These are phyloP conservation scores for Akebia trifoliata DNA, from an alignment of 164 flowering plant genomes.

Conservation along the genomic window DNA sequence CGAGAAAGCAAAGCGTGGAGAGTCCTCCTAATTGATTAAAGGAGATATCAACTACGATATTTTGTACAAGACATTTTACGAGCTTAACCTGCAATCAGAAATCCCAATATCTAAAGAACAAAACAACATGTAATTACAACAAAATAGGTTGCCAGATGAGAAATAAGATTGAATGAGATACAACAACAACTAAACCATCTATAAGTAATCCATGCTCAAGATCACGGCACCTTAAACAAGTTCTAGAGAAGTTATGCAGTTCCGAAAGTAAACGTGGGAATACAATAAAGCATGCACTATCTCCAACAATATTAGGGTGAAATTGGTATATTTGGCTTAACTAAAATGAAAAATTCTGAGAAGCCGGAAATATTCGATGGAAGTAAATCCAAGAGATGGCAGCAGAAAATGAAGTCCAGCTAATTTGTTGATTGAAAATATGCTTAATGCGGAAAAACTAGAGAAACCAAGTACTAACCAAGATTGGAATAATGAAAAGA, in stretches of 20 bases:
- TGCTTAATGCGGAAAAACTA: too few relatives aligned
- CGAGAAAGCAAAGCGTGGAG: conserved; percentile 66
- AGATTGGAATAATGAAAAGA: too few relatives aligned
- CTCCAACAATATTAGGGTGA: too few relatives aligned
- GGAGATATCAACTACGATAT: conserved; percentile 65
- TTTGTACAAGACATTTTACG: conserved; percentile 65
- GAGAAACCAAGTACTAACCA: too few relatives aligned
- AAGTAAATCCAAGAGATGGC: too few relatives aligned
- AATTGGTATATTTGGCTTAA: too few relatives aligned
- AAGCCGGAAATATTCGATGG: too few relatives aligned
- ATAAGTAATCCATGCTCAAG: neutral
- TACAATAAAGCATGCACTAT: too few relatives aligned
- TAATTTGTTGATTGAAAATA: too few relatives aligned
- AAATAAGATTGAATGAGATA: neutral
- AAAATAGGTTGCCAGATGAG: neutral
- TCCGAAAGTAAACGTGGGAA: neutral
- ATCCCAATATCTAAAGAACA: neutral
- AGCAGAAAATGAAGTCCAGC: too few relatives aligned
- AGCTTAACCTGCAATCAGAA: conserved; percentile 65
- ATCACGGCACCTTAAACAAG: neutral
- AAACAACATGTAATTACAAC: neutral
- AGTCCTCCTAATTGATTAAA: conserved; percentile 81
- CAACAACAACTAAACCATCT: neutral
- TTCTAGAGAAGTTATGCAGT: neutral
- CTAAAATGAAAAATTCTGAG: too few relatives aligned